These are phyloP conservation scores for Dothistroma pini DNA, from an alignment of 2,329 filamentous ascomycete species.

Conservation along the genomic window DNA sequence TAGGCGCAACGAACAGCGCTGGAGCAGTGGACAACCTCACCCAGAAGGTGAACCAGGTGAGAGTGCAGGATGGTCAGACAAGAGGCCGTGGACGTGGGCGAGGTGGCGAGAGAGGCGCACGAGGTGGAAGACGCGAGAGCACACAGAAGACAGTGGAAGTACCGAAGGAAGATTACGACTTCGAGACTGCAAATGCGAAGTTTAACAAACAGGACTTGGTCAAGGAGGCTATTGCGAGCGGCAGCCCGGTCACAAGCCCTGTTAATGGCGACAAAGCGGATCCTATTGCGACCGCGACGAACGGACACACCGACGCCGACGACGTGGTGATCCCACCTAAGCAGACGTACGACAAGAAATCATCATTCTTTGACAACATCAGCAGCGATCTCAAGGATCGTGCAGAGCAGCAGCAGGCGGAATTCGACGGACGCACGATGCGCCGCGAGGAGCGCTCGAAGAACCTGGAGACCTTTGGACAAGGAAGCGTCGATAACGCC, in stretches of 20 bases:
- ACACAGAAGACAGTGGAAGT: constrained; percentile 66
- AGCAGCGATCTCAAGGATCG: constrained; percentile 90
- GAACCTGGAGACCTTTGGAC: constrained; percentile 97
- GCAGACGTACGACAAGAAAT: constrained; percentile 72
- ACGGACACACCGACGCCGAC: constrained; percentile 29
- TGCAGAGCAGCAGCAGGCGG: constrained; percentile 51
- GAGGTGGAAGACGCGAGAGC: constrained; percentile 34
- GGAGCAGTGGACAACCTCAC: constrained; percentile 62
- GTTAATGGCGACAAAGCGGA: constrained; percentile 24
- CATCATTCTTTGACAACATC: constrained; percentile 97
- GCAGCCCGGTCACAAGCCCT: constrained; percentile 59
- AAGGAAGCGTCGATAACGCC: constrained; percentile 81
- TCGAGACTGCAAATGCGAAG: constrained; percentile 78
- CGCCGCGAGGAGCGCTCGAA: constrained; percentile 88
- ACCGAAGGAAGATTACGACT: constrained; percentile 88
- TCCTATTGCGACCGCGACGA: constrained; percentile 27
- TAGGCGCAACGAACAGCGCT: constrained; percentile 42
- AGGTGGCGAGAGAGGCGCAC: constrained; percentile 38
- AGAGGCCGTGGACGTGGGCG: constrained; percentile 48
- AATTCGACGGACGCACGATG: constrained; percentile 77
- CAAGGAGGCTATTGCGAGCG: constrained; percentile 79
- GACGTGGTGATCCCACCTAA: constrained; percentile 46
- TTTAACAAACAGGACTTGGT: constrained; percentile 85
- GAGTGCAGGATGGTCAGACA: constrained; percentile 36
- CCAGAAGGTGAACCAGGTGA: constrained; percentile 74